Conservation (phyloP, 2,329 filamentous ascomycete genomes). For the Paramyrothecium sp. region DNA sequence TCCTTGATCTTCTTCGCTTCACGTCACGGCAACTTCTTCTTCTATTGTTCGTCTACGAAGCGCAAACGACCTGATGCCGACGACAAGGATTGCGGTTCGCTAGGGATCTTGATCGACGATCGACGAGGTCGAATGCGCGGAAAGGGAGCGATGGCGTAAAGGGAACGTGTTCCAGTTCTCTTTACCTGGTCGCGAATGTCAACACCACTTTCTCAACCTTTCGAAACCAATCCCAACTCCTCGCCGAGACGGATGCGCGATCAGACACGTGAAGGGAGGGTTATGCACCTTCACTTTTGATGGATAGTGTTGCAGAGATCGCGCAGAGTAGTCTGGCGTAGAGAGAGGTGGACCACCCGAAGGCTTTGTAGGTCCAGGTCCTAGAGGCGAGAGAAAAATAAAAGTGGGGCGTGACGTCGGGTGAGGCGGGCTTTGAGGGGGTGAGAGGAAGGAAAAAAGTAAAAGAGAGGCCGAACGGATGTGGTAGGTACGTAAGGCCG, state of each 20-base stretch:
- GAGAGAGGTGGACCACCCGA: background rate
- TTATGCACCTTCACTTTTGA: background rate
- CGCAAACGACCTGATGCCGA: slow-evolving; percentile 29
- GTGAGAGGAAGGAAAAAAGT: slow-evolving; percentile 28
- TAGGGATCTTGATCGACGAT: slow-evolving; percentile 29
- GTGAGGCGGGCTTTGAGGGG: slow-evolving; percentile 16
- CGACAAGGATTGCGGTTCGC: slow-evolving; percentile 30
- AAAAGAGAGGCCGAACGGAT: slow-evolving; percentile 40
- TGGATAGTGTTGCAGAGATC: background rate
- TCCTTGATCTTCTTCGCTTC: slow-evolving; percentile 24
- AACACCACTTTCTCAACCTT: slow-evolving; percentile 10
- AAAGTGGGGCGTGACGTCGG: slow-evolving; percentile 32
- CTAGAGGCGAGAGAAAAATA: slow-evolving; percentile 4
- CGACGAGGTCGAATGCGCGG: slow-evolving; percentile 32
- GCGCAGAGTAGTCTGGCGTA: background rate
- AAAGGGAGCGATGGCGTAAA: slow-evolving; percentile 24
- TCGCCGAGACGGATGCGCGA: background rate
- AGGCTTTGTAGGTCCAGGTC: too few relatives aligned
- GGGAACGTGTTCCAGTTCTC: slow-evolving; percentile 45
- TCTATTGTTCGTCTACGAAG: slow-evolving; percentile 36
- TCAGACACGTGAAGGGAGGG: background rate
- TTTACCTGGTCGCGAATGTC: slow-evolving; percentile 26
- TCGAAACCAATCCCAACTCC: too few relatives aligned
- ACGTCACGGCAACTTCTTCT: slow-evolving; percentile 27
- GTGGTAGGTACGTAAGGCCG: slow-evolving; percentile 50